phyloP scores from a whole-genome alignment of 2,329 filamentous ascomycete species.

The Calonectria pseudoreteaudii region DNA sequence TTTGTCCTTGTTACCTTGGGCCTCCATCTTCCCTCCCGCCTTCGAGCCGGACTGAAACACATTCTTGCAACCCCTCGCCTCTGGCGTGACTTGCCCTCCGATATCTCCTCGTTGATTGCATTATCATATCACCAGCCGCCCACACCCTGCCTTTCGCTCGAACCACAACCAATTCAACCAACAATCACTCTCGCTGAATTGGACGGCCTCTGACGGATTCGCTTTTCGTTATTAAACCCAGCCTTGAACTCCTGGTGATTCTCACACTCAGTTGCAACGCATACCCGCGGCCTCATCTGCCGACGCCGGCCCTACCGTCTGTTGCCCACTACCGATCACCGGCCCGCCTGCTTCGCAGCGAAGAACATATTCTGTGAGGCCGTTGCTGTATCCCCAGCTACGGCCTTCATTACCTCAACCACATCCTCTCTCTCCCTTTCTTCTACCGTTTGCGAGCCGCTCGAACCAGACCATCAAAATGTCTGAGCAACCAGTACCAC shows the following conservation, averaged over 20 bases:
- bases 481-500: conserved; percentile 40
- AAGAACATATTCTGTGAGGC: conserved; percentile 3
- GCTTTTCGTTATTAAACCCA: not conserved
- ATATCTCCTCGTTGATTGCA: conserved; percentile 27
- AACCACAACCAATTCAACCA: conserved; percentile 7
- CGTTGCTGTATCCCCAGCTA: conserved; percentile 16
- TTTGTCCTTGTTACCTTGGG: conserved; percentile 9
- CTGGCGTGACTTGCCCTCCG: conserved; percentile 7
- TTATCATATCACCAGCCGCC: conserved; percentile 25
- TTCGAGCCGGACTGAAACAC: conserved; percentile 14
- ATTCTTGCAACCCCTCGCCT: not conserved
- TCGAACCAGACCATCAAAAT: conserved; percentile 32
- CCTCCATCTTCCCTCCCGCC: not conserved
- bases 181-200: conserved; percentile 3
- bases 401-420: conserved; percentile 19
- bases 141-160: conserved; percentile 24
- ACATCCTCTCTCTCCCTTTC: not conserved
- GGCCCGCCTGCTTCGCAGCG: not conserved
- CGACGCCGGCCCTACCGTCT: conserved; percentile 1
- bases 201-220: not conserved
- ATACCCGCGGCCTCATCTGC: not conserved
- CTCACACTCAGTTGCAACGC: not conserved
- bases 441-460: conserved; percentile 18
- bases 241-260: not conserved
- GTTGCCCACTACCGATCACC: conserved; percentile 7